Base-by-base conservation (phyloP, 2,329 filamentous ascomycete species). In the Dendrostoma leiphaemia region DNA sequence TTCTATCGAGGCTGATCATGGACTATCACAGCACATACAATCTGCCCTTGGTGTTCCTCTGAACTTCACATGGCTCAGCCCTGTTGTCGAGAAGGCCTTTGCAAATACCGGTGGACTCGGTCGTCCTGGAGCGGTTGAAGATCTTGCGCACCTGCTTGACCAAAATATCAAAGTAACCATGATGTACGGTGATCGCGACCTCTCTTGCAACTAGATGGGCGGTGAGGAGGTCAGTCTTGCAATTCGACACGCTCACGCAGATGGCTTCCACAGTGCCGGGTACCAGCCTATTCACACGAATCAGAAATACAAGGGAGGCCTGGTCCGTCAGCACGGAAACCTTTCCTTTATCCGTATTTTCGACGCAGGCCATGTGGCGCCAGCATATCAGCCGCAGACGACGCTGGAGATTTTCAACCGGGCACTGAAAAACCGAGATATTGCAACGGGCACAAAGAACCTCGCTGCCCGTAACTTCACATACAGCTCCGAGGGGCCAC, bases 241-340 rank as follows among this genome's bases (percentile, higher is more conserved):
- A 1, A 89, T 89, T 64, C 2, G 66, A 73, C 2, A 79, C 84
- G 1, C 84, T 83, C 1, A 88, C 79, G 1, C 63, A 67, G 15
- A n/a, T n/a, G n/a, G n/a, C n/a, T 90, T 90, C 67, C 71, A 74
- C 3, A 63, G 70, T 0, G 82, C 86, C 1, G 86, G 85, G 1
- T 91, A 90, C 64, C 77, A 81, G 0, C 78, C 83, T 4, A 78
- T 91, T 51, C 70, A 80, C 17, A 80, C 84, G 7, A 84, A 86
- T 61, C 72, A 70, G 3, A 71, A 75, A 3, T 48, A 49, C 37
- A 45, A 48, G 29, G 85, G 78, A 19, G 87, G 86, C 12, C 77
- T 80, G 46, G 85, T 87, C 0, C 77, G 86, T 1, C 85, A 90
- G 64, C 83, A 80, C 59, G 85, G 84, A 3, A 88, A 87, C 56